Evolutionary conservation across 2,329 filamentous ascomycete species (phyloP).

Genomic region (Aureobasidium sp.): DNA sequence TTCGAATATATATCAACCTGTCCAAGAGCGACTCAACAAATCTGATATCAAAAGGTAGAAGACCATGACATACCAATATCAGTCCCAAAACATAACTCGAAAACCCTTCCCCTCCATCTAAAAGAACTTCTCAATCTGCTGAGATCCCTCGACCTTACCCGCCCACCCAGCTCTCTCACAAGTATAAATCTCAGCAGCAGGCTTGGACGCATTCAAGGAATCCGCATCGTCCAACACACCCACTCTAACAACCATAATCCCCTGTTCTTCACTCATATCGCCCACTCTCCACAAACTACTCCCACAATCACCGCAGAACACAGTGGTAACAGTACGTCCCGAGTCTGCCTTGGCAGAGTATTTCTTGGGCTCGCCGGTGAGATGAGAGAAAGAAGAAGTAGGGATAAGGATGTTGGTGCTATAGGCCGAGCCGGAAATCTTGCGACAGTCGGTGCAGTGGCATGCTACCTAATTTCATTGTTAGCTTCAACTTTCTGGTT

Average conservation of each 20-base stretch:
- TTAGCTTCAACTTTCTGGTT: too few relatives aligned
- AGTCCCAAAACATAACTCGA: too few relatives aligned
- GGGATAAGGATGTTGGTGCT: neutral
- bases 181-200: neutral
- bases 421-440: neutral
- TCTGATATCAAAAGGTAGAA: too few relatives aligned
- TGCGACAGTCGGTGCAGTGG: slow-evolving; percentile 6
- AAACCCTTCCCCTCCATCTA: too few relatives aligned
- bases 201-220: neutral
- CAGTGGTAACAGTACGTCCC: neutral
- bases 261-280: neutral
- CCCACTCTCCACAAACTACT: neutral
- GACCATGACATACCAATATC: too few relatives aligned
- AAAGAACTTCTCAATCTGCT: neutral
- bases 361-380: neutral
- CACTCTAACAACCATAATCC: neutral
- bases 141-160: neutral
- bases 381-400: neutral
- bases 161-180: neutral
- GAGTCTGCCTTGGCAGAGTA: neutral
- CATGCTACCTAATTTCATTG: neutral
- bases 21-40: too few relatives aligned
- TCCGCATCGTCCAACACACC: neutral
- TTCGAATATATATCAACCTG: too few relatives aligned
- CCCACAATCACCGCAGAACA: neutral